phyloP scores from a whole-genome alignment of 208 protist species.

The Wallacemonas sp. region DNA sequence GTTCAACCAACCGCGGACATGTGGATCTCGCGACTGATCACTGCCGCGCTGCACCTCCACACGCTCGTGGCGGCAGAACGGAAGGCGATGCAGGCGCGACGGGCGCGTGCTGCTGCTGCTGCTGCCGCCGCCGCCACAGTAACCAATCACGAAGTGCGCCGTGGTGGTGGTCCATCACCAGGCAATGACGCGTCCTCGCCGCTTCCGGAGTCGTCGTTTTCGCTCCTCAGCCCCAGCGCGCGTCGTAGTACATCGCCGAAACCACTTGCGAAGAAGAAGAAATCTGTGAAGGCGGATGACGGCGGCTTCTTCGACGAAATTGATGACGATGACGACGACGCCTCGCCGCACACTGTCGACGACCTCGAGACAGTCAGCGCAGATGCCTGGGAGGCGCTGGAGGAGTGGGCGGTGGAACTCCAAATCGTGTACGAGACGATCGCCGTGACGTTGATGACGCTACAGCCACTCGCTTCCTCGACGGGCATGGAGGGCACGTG shows the following conservation, averaged over 20 bases:
- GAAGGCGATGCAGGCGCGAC: not conserved
- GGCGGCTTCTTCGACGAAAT: not conserved
- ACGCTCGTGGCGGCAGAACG: not conserved
- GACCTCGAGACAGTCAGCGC: not conserved
- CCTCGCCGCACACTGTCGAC: not conserved
- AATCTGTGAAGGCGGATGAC: too few relatives aligned
- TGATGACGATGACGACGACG: not conserved
- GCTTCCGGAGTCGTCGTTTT: too few relatives aligned
- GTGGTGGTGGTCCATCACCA: too few relatives aligned
- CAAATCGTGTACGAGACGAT: conserved; percentile 37
- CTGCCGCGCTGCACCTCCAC: conserved; percentile 41
- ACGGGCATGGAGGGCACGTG: not conserved
- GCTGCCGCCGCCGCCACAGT: not conserved
- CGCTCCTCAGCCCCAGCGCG: too few relatives aligned
- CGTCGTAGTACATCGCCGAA: too few relatives aligned
- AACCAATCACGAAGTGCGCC: not conserved
- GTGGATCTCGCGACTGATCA: conserved; percentile 61
- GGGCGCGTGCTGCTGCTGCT: not conserved
- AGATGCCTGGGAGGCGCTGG: conserved; percentile 7
- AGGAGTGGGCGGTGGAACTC: conserved; percentile 23
- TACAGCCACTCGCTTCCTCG: conserved; percentile 31
- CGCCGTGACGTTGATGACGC: conserved; percentile 29
- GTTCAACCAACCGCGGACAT: conserved; percentile 55
- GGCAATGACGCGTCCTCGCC: too few relatives aligned
- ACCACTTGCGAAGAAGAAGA: too few relatives aligned